phyloP scores from a whole-genome alignment of 2,329 filamentous ascomycete species.

The Ceratocystis diversiconidia region DNA sequence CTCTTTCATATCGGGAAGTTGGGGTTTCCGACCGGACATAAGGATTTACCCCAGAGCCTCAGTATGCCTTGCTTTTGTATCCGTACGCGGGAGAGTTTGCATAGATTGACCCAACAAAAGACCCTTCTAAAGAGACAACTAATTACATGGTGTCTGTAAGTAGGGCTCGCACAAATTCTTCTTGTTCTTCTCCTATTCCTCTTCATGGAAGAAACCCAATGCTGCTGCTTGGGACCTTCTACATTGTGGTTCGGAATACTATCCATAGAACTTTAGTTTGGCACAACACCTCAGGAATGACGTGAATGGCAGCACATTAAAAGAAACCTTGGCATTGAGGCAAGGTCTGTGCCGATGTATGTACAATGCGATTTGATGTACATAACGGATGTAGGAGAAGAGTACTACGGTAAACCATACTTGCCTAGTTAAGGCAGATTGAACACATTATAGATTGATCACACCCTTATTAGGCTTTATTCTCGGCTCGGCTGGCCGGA shows the following conservation, averaged over 20 bases:
- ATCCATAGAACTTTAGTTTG: neutral
- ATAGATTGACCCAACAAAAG: neutral
- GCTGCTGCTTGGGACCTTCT: neutral
- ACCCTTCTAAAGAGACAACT: neutral
- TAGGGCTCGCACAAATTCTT: neutral
- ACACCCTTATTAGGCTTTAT: neutral
- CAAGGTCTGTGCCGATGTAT: neutral
- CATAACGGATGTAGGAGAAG: neutral
- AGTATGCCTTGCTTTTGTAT: neutral
- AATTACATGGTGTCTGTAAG: too few species aligned
- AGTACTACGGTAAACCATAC: neutral
- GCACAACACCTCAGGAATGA: neutral
- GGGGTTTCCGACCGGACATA: neutral
- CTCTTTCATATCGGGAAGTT: neutral
- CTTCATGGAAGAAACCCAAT: neutral
- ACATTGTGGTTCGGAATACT: neutral
- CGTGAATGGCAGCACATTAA: neutral
- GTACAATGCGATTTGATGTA: neutral
- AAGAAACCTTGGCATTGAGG: neutral
- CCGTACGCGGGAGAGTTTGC: neutral
- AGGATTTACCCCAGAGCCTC: neutral
- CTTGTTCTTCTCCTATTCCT: neutral
- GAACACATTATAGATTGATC: neutral
- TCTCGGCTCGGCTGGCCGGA: constrained; percentile 7
- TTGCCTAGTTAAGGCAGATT: neutral